phyloP scores from a whole-genome alignment of 306 rosid species.

The Begonia loranthoides region DNA sequence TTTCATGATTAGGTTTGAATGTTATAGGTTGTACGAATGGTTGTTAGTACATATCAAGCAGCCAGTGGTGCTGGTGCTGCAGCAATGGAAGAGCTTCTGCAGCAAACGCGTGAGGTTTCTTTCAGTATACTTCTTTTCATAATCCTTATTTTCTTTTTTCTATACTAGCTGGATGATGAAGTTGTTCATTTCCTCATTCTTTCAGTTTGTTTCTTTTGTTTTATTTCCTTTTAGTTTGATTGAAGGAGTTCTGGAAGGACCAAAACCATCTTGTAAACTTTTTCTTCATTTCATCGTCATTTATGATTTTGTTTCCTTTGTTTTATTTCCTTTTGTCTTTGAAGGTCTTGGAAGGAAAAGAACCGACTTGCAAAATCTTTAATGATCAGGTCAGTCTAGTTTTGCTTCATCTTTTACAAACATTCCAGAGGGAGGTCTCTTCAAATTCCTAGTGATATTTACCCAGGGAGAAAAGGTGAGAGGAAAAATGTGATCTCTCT shows the following conservation, averaged over 20 bases:
- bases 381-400: conserved; percentile 52
- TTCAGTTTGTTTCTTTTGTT: neutral
- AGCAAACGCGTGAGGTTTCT: conserved; percentile 85
- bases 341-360: conserved; percentile 75
- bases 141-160: conserved; percentile 1
- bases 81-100: conserved; percentile 96
- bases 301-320: neutral
- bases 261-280: conserved; percentile 65
- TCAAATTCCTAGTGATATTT: no score
- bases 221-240: conserved; percentile 10
- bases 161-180: neutral
- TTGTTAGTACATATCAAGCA: conserved; percentile 94
- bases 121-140: conserved; percentile 7
- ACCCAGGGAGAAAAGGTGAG: no score
- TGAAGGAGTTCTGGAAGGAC: conserved; percentile 62
- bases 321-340: conserved; percentile 5
- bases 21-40: conserved; percentile 83
- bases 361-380: conserved; percentile 74
- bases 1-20: conserved; percentile 6
- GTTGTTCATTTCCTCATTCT: neutral
- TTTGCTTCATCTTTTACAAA: neutral
- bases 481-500: neutral
- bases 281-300: conserved; percentile 11
- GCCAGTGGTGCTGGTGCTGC: conserved; percentile 99
- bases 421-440: no score